Evolutionary conservation across 1,284 basidiomycete species (phyloP), one percentile per base, ranked within the genome.

Genomic region (Phellopilus nigrolimitatus): DNA sequence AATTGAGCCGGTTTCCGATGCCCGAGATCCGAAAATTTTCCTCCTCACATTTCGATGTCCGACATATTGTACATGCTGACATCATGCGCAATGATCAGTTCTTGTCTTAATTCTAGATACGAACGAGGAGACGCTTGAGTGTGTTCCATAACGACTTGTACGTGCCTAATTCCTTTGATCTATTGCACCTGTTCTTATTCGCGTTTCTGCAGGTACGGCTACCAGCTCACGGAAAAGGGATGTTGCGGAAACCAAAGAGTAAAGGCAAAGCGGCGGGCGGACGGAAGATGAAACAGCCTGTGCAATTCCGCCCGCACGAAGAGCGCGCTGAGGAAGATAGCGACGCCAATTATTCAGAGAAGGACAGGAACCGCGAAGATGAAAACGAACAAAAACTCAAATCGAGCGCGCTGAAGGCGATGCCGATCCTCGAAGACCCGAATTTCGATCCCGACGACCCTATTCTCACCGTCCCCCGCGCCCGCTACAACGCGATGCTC

Each of bases 401-500:
- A 10, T 10, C 22, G 6, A 37, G 5, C 12, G 33, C 19, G n/a
- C n/a, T n/a, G n/a, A 30, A 30, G 24, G 19, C 12, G 31, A 31
- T 22, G 41, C 41, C 5, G 4, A 40, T 28, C 28, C 9, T 12
- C 39, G 36, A 15, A 15, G 65, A 66, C 24, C 54, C 60, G 3
- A 72, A 78, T 13, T 62, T 71, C 22, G 82, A 88, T 58, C 71
- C 73, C 0, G 82, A 91, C 49, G 91, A 94, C 61, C 90, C 91
- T 0, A 70, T 74, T 30, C 70, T 79, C 54, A 84, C 84, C 0
- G 68, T 76, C 0, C 94, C 94, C 0, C 70, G 88, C 7, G 77
- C 83, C 1, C 75, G 93, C n/a, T 97, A 95, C 68, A 97, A 97
- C 59, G 79, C 90, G 2, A 95, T 97, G 91, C 72, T 95, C 7